These are phyloP conservation scores for grape (Vitis vinifera) DNA, from an alignment of 164 flowering plant species.

Conservation along the genomic window DNA sequence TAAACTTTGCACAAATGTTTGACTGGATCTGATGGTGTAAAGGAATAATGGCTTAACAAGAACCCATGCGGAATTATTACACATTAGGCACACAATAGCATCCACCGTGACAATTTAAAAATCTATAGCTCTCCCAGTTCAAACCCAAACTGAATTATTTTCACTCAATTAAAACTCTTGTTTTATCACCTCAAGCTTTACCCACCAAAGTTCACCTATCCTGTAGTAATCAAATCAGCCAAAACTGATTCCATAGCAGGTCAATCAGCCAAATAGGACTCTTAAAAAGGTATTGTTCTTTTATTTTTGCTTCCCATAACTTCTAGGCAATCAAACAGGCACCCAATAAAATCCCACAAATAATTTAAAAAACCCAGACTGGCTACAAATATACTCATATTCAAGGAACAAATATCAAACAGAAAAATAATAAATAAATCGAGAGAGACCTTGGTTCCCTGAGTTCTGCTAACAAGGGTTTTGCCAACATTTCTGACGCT, in stretches of 20 bases:
- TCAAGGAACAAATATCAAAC: not conserved
- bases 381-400: too few relatives aligned
- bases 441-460: conserved; percentile 77
- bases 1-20: too few relatives aligned
- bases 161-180: too few relatives aligned
- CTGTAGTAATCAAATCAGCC: not conserved
- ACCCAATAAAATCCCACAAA: not conserved
- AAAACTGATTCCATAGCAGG: not conserved
- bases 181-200: too few relatives aligned
- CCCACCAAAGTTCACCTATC: too few relatives aligned
- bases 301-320: not conserved
- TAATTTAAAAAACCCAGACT: not conserved
- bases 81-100: too few relatives aligned
- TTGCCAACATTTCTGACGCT: conserved; percentile 62
- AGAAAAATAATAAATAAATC: not conserved
- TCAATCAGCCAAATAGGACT: not conserved
- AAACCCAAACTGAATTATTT: too few relatives aligned
- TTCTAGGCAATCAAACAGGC: not conserved
- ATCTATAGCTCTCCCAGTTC: too few relatives aligned
- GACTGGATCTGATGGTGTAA: too few relatives aligned
- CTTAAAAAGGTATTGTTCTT: not conserved
- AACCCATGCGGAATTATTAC: too few relatives aligned
- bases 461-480: conserved; percentile 83
- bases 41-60: too few relatives aligned
- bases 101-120: too few relatives aligned